Evolutionary conservation across 805 yeast genomes (phyloP).

Genomic region (Yamadazyma philogaea): DNA sequence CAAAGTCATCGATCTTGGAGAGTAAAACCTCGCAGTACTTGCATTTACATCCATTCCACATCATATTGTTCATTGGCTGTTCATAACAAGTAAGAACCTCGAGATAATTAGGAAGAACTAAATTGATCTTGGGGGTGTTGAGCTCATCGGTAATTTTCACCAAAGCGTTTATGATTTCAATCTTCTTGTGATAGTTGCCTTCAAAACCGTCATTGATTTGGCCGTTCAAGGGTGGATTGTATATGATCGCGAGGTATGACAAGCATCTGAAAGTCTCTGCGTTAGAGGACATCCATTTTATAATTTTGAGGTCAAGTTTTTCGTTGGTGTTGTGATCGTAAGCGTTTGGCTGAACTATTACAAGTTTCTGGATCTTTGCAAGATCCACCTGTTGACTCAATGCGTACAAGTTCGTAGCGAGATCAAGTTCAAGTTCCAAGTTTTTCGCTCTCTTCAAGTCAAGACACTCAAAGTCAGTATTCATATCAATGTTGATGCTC

Average conservation of each 20-base stretch:
- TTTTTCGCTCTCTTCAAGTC: constrained; percentile 5
- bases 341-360: constrained; percentile 6
- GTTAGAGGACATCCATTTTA: constrained; percentile 3
- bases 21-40: constrained; percentile 49
- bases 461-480: constrained; percentile 4
- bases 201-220: constrained; percentile 63
- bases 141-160: constrained; percentile 6
- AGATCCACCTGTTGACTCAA: constrained; percentile 2
- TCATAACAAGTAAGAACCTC: constrained; percentile 66
- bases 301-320: constrained; percentile 44
- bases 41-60: constrained; percentile 81
- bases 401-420: not conserved
- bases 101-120: constrained; percentile 59
- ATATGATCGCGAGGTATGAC: constrained; percentile 49
- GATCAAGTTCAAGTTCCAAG: constrained; percentile 5
- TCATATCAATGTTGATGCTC: constrained; percentile 6
- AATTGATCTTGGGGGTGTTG: constrained; percentile 23
- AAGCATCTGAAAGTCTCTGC: constrained; percentile 17
- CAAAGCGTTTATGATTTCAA: constrained; percentile 43
- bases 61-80: constrained; percentile 60
- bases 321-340: constrained; percentile 26
- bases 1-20: constrained; percentile 53
- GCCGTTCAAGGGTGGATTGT: constrained; percentile 57
- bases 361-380: constrained; percentile 9
- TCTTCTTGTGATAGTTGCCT: constrained; percentile 66